Base-by-base conservation (phyloP, 23 red algal genomes). In the Gracilaria domingensis region DNA sequence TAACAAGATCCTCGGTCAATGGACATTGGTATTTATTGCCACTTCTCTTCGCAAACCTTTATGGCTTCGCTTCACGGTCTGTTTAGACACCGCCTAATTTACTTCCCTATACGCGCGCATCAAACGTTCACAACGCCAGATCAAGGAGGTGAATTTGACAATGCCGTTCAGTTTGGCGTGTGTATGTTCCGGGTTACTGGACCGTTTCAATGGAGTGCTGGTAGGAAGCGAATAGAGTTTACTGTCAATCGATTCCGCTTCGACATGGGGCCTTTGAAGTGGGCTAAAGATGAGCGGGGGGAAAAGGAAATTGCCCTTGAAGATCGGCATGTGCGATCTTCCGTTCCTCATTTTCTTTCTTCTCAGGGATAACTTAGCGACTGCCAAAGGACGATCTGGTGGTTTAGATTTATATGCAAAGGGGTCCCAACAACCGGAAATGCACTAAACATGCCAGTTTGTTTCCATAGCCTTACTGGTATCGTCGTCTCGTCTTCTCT, bases 331-430 rank as follows among this genome's bases (percentile, higher is more conserved):
- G 11, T 71, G 83, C 29, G 51, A 39, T 32, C 81, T 93, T n/a
- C 90, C 90, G 0, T 93, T 93, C 75, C 86, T 93, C 47, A 93
- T 81, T 0, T 93, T 93, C 44, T 93, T 93, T 60, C 49, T 66
- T 47, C 53, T 79, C 14, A 74, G 80, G 35, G 58, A 85, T 5
- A 81, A 78, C 29, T 77, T 93, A 18, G 50, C 72, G 14, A 69
- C 81, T 13, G 90, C 90, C 12, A 74, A 81, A 40, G 90, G 90
- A 53, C 80, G 90, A 37, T 37, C 45, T 11, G 90, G 90, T 21
- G 90, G 90, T 30, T 65, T 93, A 28, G 90, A 80, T 12, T 55
- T 93, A 25, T 93, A 93, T 67, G 61, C 74, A 33, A 35, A 55
- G 51, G 75, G 81, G 26, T 53, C 71, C 35, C 32, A 67, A 49